Evolutionary conservation across 352 stramenopile genomes (phyloP).

Genomic region (Phytophthora rubi): DNA sequence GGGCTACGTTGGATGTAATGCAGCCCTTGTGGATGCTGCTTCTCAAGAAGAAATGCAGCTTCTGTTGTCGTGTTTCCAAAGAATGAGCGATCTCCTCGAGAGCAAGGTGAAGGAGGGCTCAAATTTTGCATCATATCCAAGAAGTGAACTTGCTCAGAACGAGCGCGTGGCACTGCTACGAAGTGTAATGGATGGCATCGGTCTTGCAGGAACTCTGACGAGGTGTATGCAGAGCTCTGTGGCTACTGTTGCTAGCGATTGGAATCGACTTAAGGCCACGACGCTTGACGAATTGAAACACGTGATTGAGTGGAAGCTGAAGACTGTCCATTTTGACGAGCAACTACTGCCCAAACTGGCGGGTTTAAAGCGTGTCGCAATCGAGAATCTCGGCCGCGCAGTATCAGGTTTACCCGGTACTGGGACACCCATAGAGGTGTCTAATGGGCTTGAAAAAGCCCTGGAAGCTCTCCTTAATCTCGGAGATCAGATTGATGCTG

Average conservation of each 20-base stretch:
- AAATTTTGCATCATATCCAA: conserved; percentile 42
- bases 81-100: conserved; percentile 37
- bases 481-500: conserved; percentile 31
- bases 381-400: conserved; percentile 47
- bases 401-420: conserved; percentile 37
- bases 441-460: conserved; percentile 30
- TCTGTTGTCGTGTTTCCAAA: conserved; percentile 38
- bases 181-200: conserved; percentile 51
- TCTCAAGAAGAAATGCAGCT: conserved; percentile 28
- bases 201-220: conserved; percentile 39
- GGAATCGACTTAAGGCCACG: conserved; percentile 41
- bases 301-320: conserved; percentile 54
- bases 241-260: conserved; percentile 25
- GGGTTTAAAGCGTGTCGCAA: conserved; percentile 44
- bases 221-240: conserved; percentile 29
- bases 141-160: conserved; percentile 51
- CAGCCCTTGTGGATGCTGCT: conserved; percentile 2
- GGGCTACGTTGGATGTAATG: conserved; percentile 25
- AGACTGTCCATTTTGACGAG: conserved; percentile 47
- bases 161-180: conserved; percentile 45
- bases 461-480: conserved; percentile 37
- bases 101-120: conserved; percentile 37
- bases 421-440: conserved; percentile 18
- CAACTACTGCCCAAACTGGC: conserved; percentile 48
- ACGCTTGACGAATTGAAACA: conserved; percentile 35